These are phyloP conservation scores for Ustilago trichophora DNA, from an alignment of 1,284 basidiomycete genomes.

Conservation along the genomic window DNA sequence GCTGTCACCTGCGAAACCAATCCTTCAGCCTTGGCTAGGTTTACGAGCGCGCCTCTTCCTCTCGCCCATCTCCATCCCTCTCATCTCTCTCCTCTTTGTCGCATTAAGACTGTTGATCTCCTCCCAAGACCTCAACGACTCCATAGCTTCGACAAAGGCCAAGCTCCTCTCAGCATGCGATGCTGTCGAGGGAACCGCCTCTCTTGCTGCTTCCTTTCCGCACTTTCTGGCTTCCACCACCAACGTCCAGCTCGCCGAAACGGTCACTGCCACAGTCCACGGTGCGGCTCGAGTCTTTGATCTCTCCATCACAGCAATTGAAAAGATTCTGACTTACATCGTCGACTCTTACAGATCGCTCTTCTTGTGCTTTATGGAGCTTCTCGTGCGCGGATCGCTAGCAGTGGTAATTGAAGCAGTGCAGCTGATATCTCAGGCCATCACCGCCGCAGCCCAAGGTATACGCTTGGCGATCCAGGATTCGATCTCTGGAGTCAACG, in stretches of 20 bases:
- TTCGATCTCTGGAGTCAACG: conserved; percentile 41
- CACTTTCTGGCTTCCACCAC: conserved; percentile 84
- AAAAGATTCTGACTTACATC: conserved; percentile 72
- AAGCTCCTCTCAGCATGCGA: conserved; percentile 80
- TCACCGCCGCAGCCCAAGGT: conserved; percentile 76
- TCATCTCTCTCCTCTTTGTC: conserved; percentile 85
- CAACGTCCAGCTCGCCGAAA: conserved; percentile 79
- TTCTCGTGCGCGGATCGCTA: conserved; percentile 83
- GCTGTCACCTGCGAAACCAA: neutral
- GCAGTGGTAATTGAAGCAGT: conserved; percentile 82
- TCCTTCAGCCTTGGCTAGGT: conserved; percentile 76
- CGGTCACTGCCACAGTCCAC: conserved; percentile 80
- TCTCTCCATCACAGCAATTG: conserved; percentile 40
- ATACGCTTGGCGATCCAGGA: conserved; percentile 77
- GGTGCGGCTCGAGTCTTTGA: conserved; percentile 71
- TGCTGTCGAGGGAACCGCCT: conserved; percentile 83
- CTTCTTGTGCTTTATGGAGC: conserved; percentile 88
- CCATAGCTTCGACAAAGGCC: conserved; percentile 76
- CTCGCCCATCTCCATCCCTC: conserved; percentile 74
- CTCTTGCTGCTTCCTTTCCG: conserved; percentile 82
- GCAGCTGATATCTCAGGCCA: conserved; percentile 72
- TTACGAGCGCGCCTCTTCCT: conserved; percentile 83
- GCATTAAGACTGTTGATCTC: conserved; percentile 81
- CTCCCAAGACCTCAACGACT: conserved; percentile 75
- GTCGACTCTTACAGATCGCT: conserved; percentile 90